These are phyloP conservation scores for Globisporangium ultimum DNA, from an alignment of 352 stramenopile genomes.

Conservation along the genomic window DNA sequence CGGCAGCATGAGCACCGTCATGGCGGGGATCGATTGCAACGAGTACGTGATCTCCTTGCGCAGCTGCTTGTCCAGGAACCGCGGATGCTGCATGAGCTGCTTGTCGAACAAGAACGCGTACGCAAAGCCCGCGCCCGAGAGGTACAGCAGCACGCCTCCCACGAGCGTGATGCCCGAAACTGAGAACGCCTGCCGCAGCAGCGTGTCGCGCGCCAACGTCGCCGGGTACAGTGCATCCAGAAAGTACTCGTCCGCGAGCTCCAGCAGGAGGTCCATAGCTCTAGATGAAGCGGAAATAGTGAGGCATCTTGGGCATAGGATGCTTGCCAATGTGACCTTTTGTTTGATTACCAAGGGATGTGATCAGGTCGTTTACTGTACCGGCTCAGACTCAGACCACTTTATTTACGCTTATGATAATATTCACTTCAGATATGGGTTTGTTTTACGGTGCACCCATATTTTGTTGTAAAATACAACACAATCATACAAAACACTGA, in stretches of 20 bases:
- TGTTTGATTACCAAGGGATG: too few relatives aligned
- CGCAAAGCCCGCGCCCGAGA: conserved; percentile 36
- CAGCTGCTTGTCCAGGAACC: conserved; percentile 65
- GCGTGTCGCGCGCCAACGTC: conserved; percentile 32
- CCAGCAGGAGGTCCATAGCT: conserved; percentile 62
- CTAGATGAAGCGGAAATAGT: too few relatives aligned
- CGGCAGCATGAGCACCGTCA: conserved; percentile 60
- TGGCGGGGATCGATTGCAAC: conserved; percentile 55
- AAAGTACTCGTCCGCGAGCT: conserved; percentile 39
- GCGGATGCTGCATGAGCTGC: conserved; percentile 54
- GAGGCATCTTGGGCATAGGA: too few relatives aligned
- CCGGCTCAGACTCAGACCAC: too few relatives aligned
- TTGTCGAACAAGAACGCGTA: conserved; percentile 72
- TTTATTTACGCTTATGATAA: too few relatives aligned
- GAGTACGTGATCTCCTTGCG: conserved; percentile 46
- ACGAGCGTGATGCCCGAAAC: conserved; percentile 50
- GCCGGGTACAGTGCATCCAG: conserved; percentile 56
- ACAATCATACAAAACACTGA: too few relatives aligned
- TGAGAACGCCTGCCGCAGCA: conserved; percentile 45
- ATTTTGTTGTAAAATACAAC: too few relatives aligned
- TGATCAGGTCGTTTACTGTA: too few relatives aligned
- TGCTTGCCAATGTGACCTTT: too few relatives aligned
- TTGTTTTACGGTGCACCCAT: too few relatives aligned
- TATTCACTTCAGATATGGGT: too few relatives aligned
- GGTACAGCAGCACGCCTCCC: conserved; percentile 56